These are phyloP conservation scores for Nitzschia sp. DNA, from an alignment of 108 stramenopile species.

Conservation along the genomic window DNA sequence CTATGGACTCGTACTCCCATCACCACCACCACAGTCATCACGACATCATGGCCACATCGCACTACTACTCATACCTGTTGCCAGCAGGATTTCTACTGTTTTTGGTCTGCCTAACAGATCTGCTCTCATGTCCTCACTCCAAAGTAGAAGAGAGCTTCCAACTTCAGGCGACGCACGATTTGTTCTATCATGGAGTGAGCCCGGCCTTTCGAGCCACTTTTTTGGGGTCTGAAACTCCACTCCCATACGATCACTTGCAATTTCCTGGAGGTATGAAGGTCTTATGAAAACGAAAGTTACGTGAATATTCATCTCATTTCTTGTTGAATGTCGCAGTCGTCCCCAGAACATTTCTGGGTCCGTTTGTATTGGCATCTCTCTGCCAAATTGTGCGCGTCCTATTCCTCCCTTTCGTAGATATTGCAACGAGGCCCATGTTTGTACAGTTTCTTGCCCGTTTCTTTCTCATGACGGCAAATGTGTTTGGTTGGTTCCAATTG, in stretches of 20 bases:
- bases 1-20: too few relatives aligned
- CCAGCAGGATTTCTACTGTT: slow-evolving; percentile 1
- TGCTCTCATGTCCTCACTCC: slow-evolving; percentile 81
- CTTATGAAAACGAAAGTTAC: too few relatives aligned
- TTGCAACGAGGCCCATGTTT: slow-evolving; percentile 50
- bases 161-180: slow-evolving; percentile 94
- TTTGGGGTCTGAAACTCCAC: slow-evolving; percentile 6
- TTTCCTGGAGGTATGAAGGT: slow-evolving; percentile 47
- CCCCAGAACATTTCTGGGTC: slow-evolving; percentile 78
- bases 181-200: slow-evolving; percentile 70
- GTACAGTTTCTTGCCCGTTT: slow-evolving; percentile 69
- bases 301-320: not conserved
- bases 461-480: slow-evolving; percentile 45
- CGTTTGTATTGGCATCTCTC: slow-evolving; percentile 49
- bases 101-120: slow-evolving; percentile 33
- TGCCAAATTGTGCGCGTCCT: slow-evolving; percentile 44
- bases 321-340: slow-evolving; percentile 47
- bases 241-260: slow-evolving; percentile 73
- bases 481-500: slow-evolving; percentile 62
- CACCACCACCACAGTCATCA: too few relatives aligned
- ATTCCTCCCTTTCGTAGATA: slow-evolving; percentile 41
- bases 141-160: slow-evolving; percentile 99
- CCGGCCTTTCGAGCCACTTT: slow-evolving; percentile 33
- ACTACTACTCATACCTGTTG: not conserved
- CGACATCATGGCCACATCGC: too few relatives aligned